These are phyloP conservation scores for Crithidia expoeki DNA, from an alignment of 208 protist genomes.

Conservation along the genomic window DNA sequence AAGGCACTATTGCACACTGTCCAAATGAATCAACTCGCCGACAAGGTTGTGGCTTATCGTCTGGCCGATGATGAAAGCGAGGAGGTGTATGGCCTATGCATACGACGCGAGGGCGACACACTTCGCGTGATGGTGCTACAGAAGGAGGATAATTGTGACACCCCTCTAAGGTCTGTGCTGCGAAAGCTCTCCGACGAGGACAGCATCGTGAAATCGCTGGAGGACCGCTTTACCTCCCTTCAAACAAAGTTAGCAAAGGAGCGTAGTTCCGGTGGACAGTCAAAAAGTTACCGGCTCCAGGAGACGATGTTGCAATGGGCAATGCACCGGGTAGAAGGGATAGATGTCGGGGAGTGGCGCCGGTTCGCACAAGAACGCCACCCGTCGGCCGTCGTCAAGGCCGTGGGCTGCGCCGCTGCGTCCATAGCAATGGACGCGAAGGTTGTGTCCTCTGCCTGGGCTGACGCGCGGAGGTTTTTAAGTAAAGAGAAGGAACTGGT, in stretches of 20 bases:
- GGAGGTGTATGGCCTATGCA: conserved; percentile 30
- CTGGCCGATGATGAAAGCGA: conserved; percentile 17
- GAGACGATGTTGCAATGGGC: conserved; percentile 31
- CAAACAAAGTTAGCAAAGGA: conserved; percentile 17
- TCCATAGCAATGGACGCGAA: conserved; percentile 19
- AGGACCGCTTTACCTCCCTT: conserved; percentile 17
- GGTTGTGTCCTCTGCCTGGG: conserved; percentile 24
- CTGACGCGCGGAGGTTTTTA: conserved; percentile 24
- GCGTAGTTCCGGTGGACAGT: neutral
- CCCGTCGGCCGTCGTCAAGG: conserved; percentile 15
- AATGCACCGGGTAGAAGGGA: conserved; percentile 17
- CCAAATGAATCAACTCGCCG: conserved; percentile 20
- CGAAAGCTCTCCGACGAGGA: conserved; percentile 28
- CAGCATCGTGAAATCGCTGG: conserved; percentile 20
- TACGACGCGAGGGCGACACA: conserved; percentile 22
- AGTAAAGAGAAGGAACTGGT: conserved; percentile 19
- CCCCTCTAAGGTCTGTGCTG: conserved; percentile 13
- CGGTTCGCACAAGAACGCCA: conserved; percentile 16
- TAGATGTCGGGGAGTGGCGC: conserved; percentile 22
- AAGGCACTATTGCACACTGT: neutral
- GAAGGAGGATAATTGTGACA: conserved; percentile 19
- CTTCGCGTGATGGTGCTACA: conserved; percentile 31
- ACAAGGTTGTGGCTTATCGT: conserved; percentile 34
- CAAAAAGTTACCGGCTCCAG: conserved; percentile 17
- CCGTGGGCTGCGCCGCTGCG: conserved; percentile 28